Conservation (phyloP, 2,329 filamentous ascomycete genomes). For the Penicillium sp. region DNA sequence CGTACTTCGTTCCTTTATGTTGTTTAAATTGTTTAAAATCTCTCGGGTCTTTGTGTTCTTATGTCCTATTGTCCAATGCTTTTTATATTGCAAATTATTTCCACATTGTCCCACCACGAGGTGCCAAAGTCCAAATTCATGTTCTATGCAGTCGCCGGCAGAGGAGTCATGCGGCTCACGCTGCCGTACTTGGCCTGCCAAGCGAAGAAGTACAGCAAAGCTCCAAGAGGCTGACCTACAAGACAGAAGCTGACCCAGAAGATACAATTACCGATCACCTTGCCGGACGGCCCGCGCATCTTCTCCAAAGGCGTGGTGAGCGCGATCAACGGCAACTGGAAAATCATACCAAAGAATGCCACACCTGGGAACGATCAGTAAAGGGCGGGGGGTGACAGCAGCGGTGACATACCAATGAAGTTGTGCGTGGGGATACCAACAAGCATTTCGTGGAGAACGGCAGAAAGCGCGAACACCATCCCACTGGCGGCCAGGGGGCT, state of each 20-base stretch:
- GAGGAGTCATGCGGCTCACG: constrained; percentile 52
- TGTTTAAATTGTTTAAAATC: too few relatives aligned
- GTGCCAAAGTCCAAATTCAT: too few relatives aligned
- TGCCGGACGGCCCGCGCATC: constrained; percentile 72
- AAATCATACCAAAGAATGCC: constrained; percentile 90
- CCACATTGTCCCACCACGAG: too few relatives aligned
- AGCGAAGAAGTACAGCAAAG: constrained; percentile 92
- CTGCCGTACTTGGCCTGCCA: constrained; percentile 98
- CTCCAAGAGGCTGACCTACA: constrained; percentile 90
- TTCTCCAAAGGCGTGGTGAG: constrained; percentile 78
- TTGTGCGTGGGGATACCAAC: constrained; percentile 96
- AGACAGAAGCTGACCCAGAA: constrained; percentile 98
- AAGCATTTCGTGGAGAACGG: constrained; percentile 84
- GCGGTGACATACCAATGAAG: constrained; percentile 66
- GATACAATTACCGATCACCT: constrained; percentile 83
- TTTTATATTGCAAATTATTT: too few relatives aligned
- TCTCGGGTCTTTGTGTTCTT: too few relatives aligned
- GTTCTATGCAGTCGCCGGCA: not conserved
- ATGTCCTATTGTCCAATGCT: too few relatives aligned
- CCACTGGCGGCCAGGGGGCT: constrained; percentile 69
- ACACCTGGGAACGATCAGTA: constrained; percentile 60
- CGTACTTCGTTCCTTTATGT: not conserved
- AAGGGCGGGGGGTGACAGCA: not conserved
- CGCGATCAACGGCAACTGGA: constrained; percentile 85
- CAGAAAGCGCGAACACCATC: constrained; percentile 84